A percentile compares a stretch with the other conserved stretches of the same genome.
phyloP scores from a whole-genome alignment of 2,329 filamentous ascomycete species.

The Trichoderma sp. region DNA sequence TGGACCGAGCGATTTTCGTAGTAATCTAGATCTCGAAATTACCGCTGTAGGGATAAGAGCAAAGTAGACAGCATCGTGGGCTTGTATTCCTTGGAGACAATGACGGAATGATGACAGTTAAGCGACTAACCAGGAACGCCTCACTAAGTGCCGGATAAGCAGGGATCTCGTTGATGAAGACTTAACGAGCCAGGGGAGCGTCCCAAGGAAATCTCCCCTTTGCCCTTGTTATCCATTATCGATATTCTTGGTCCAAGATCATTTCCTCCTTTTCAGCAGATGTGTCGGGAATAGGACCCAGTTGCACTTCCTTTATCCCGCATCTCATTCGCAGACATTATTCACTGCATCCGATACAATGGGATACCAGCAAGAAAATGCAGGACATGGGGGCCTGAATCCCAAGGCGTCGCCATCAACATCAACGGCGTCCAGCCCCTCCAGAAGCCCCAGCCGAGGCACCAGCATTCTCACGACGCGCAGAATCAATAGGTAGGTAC shows the following conservation, averaged over 20 bases:
- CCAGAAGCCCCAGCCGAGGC: conserved; percentile 66
- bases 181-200: not conserved
- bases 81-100: no score
- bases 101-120: not conserved
- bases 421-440: conserved; percentile 67
- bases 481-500: conserved; percentile 57
- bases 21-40: no score
- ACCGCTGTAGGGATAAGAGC: no score
- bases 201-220: not conserved
- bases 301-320: not conserved
- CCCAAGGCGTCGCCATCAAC: conserved; percentile 47
- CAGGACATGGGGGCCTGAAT: conserved; percentile 17
- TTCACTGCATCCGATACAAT: not conserved
- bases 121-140: conserved; percentile 4
- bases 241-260: no score
- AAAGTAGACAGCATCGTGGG: no score
- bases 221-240: no score
- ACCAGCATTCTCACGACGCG: conserved; percentile 71
- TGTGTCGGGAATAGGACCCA: not conserved
- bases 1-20: no score
- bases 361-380: conserved; percentile 20
- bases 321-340: no score
- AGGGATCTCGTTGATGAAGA: not conserved
- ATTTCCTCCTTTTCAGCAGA: not conserved
- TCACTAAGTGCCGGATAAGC: not conserved